phyloP scores from a whole-genome alignment of 306 rosid genomes.

The Malus asiatica region DNA sequence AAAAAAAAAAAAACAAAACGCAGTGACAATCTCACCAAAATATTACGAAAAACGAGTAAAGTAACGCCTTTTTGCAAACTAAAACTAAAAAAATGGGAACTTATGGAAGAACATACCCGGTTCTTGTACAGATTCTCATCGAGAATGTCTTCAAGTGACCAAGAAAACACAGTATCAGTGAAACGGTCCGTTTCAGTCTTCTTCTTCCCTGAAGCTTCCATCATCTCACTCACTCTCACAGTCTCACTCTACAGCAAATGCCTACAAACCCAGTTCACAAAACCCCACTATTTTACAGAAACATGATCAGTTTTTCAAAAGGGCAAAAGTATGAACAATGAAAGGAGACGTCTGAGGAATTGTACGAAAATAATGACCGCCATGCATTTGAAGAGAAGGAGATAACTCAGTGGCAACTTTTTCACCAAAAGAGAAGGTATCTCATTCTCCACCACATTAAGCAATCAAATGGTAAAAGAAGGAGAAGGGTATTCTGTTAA shows the following conservation, averaged over 20 bases:
- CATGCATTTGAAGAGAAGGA: not conserved
- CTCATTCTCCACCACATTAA: not conserved
- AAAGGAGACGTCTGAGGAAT: not conserved
- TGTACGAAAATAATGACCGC: too few relatives aligned
- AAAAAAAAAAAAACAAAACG: too few relatives aligned
- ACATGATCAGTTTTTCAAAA: not conserved
- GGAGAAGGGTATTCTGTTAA: not conserved
- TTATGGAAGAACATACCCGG: constrained; percentile 24
- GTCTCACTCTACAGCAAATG: not conserved
- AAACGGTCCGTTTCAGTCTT: not conserved
- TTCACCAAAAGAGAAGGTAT: not conserved
- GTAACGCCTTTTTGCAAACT: not conserved
- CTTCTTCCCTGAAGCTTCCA: constrained; percentile 27
- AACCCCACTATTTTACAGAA: not conserved
- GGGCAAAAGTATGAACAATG: not conserved
- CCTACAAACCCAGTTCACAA: not conserved
- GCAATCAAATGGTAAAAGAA: not conserved
- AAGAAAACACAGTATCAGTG: constrained; percentile 35
- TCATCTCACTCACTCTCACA: not conserved
- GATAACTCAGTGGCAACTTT: not conserved
- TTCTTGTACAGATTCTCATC: constrained; percentile 28
- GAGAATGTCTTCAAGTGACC: constrained; percentile 53
- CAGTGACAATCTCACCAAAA: too few relatives aligned
- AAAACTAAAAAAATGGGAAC: not conserved
- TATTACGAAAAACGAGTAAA: not conserved